Percentiles rank a stretch among this genome's conserved stretches.
phyloP scores from a whole-genome alignment of 2,329 filamentous ascomycete genomes.

The Pestalotiopsis sp. region DNA sequence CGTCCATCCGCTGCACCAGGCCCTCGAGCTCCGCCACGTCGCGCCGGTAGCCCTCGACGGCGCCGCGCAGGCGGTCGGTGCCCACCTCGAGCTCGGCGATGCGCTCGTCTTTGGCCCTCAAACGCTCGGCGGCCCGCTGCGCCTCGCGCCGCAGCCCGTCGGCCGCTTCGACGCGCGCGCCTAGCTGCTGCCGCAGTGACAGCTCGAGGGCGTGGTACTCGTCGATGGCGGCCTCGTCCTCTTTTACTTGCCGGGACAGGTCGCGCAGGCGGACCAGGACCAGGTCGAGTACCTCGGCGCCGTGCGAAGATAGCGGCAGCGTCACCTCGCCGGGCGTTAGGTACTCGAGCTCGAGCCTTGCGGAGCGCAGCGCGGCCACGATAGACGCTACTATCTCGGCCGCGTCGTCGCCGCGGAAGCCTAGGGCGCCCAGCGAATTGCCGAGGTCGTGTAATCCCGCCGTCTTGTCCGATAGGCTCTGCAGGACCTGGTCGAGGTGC shows the following conservation, averaged over 20 bases:
- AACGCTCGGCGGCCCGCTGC: slow-evolving; percentile 28
- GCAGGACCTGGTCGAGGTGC: slow-evolving; percentile 46
- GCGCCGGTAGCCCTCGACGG: slow-evolving; percentile 54
- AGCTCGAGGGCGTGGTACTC: slow-evolving; percentile 62
- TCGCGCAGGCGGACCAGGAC: slow-evolving; percentile 53
- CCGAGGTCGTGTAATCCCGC: slow-evolving; percentile 49
- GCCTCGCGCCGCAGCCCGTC: slow-evolving; percentile 50
- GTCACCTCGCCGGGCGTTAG: slow-evolving; percentile 61
- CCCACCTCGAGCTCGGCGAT: slow-evolving; percentile 53
- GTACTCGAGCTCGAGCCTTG: slow-evolving; percentile 65
- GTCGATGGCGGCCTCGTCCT: slow-evolving; percentile 58
- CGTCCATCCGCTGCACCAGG: slow-evolving; percentile 53
- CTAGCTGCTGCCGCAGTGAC: slow-evolving; percentile 59
- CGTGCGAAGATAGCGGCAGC: slow-evolving; percentile 54
- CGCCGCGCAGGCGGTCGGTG: slow-evolving; percentile 53
- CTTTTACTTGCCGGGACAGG: slow-evolving; percentile 48
- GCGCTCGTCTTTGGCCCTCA: slow-evolving; percentile 40
- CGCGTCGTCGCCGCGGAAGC: slow-evolving; percentile 52
- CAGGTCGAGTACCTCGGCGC: slow-evolving; percentile 59
- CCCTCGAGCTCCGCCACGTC: slow-evolving; percentile 58
- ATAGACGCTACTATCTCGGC: slow-evolving; percentile 53
- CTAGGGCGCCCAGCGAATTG: slow-evolving; percentile 48
- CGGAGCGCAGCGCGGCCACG: slow-evolving; percentile 53
- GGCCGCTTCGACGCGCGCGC: slow-evolving; percentile 54
- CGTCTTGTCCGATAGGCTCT: slow-evolving; percentile 51